A percentile compares a stretch with the other conserved stretches of the same genome.
These are phyloP conservation scores for Candolleomyces aberdarensis DNA, from an alignment of 768 basidiomycete species.

Conservation along the genomic window DNA sequence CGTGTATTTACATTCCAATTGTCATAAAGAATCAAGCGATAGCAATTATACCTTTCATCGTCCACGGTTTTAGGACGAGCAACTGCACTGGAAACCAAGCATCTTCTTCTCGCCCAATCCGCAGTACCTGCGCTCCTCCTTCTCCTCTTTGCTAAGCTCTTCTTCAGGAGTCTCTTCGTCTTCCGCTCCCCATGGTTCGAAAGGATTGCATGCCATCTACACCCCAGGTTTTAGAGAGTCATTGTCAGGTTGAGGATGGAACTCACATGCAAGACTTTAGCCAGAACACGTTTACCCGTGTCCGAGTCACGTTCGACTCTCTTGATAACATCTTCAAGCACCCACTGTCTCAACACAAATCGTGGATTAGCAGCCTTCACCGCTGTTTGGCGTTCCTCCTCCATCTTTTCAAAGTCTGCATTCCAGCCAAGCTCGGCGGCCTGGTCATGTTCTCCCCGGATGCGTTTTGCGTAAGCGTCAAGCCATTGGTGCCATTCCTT, in stretches of 20 bases:
- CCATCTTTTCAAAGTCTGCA: conserved; percentile 26
- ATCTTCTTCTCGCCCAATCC: conserved; percentile 70
- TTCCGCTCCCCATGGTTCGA: conserved; percentile 85
- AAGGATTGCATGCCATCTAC: conserved; percentile 89
- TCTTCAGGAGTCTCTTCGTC: conserved; percentile 40
- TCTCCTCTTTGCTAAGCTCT: conserved; percentile 53
- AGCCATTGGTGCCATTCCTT: conserved; percentile 65
- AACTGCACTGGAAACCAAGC: conserved; percentile 92
- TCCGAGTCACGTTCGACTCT: conserved; percentile 64
- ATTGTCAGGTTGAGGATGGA: background rate
- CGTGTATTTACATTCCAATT: background rate
- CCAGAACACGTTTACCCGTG: conserved; percentile 64
- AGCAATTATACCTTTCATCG: background rate
- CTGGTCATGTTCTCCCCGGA: conserved; percentile 50
- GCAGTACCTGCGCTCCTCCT: conserved; percentile 74
- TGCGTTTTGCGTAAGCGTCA: conserved; percentile 53
- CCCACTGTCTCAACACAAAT: conserved; percentile 93
- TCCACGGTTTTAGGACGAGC: conserved; percentile 39
- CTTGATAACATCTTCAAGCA: conserved; percentile 88
- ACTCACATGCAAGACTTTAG: conserved; percentile 79
- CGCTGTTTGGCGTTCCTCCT: conserved; percentile 44
- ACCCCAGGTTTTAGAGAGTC: background rate
- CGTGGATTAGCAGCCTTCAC: conserved; percentile 75
- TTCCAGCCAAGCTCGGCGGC: conserved; percentile 3
- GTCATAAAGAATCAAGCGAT: background rate